Evolutionary conservation across 257 asterid genomes (phyloP).

Genomic region (Phtheirospermum japonicum): DNA sequence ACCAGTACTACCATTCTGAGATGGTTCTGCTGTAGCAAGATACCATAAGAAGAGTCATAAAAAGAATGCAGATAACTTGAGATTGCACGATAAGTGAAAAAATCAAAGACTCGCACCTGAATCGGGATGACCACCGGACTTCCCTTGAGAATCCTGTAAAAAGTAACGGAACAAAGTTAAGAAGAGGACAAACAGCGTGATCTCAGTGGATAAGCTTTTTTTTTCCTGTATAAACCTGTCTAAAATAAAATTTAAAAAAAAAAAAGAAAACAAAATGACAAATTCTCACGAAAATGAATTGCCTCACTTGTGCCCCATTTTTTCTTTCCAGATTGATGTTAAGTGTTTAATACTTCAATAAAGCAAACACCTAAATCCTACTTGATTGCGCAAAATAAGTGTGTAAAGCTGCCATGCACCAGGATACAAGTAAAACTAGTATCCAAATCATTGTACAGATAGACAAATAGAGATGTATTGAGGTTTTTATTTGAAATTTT

Average conservation of each 20-base stretch:
- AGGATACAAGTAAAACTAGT: not conserved
- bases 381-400: not conserved
- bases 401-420: not conserved
- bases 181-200: constrained; percentile 8
- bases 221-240: not conserved
- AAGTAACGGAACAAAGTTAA: constrained; percentile 22
- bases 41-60: constrained; percentile 21
- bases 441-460: not conserved
- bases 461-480: not conserved
- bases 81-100: constrained; percentile 9
- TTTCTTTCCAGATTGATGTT: not conserved
- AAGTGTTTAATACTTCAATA: not conserved
- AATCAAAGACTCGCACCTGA: constrained; percentile 39
- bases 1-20: constrained; percentile 59
- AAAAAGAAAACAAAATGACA: not conserved
- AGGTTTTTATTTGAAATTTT: no score
- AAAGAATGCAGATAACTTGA: constrained; percentile 1
- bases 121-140: constrained; percentile 52
- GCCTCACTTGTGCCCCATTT: not conserved
- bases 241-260: no score
- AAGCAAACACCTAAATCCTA: not conserved
- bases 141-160: constrained; percentile 52
- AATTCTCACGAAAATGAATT: not conserved
- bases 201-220: not conserved
- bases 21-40: constrained; percentile 55